These are phyloP conservation scores for Vaccinium myrtillus DNA, from an alignment of 148 eudicot species.

Conservation along the genomic window DNA sequence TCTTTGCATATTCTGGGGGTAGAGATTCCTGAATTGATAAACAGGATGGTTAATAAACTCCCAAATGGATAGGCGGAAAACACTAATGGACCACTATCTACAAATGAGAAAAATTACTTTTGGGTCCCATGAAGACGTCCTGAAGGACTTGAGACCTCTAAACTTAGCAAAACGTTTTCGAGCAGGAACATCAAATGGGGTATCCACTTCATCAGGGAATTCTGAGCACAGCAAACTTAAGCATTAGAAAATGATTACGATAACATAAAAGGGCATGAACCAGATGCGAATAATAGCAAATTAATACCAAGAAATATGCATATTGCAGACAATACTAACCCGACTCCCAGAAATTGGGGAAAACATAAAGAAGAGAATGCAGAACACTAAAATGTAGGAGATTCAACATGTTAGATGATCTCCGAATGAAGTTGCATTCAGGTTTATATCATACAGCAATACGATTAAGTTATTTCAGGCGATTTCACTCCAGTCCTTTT, in stretches of 20 bases:
- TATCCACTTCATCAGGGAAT: constrained; percentile 94
- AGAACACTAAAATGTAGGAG: not conserved
- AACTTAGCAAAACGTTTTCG: constrained; percentile 90
- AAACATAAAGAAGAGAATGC: not conserved
- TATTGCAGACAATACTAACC: not conserved
- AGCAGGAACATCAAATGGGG: constrained; percentile 87
- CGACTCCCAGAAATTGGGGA: not conserved
- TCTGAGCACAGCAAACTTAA: constrained; percentile 41
- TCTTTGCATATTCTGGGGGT: constrained; percentile 76
- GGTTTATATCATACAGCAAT: not conserved
- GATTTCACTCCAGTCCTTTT: not conserved
- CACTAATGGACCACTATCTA: not conserved
- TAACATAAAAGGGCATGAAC: constrained; percentile 5
- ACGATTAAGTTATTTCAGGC: not conserved
- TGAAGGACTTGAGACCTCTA: constrained; percentile 91
- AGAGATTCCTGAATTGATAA: constrained; percentile 68
- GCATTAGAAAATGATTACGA: not conserved
- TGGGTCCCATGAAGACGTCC: constrained; percentile 97
- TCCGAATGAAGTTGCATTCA: constrained; percentile 7
- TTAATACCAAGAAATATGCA: not conserved
- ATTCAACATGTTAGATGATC: not conserved
- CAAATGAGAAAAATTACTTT: constrained; percentile 46
- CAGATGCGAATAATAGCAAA: not conserved
- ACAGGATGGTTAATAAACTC: not conserved
- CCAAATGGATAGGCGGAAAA: not conserved